Evolutionary conservation across 1,284 basidiomycete species (phyloP), one percentile per base, ranked within the genome.

Genomic region (Marasmius fiardii): DNA sequence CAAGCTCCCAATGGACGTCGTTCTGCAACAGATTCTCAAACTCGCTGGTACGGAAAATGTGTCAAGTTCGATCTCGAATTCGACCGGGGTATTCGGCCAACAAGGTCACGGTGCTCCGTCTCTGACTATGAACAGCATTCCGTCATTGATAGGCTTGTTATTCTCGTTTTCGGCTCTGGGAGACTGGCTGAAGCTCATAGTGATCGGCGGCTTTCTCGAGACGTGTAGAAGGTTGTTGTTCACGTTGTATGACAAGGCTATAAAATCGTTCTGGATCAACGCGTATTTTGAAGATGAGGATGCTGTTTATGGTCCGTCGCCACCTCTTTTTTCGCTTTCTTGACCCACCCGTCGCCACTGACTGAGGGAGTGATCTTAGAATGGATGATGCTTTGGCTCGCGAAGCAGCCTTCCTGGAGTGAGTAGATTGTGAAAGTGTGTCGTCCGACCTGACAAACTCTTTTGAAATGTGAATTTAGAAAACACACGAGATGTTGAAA

Each of bases 351-450:
- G 50, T n/a, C n/a, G n/a, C n/a, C n/a, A n/a, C n/a, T n/a, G n/a
- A n/a, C n/a, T n/a, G n/a, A n/a, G n/a, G n/a, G n/a, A n/a, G n/a
- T n/a, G n/a, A n/a, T n/a, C 31, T 43, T 55, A 81, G 80, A 77
- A 52, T 85, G 85, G 84, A 76, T 86, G 66, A 78, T 85, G 74
- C 66, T 77, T 23, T 86, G 85, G 84, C 68, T 87, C 1, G 78
- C 81, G 4, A 75, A 75, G 51, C 81, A 83, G 21, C 73, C 77
- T 28, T 71, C 71, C 21, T 84, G 78, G 78, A 63, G 69, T 71
- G 56, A 61, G 67, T 59, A n/a, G n/a, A n/a, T n/a, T n/a, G n/a
- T n/a, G n/a, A n/a, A n/a, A n/a, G n/a, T n/a, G n/a, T n/a, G n/a
- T n/a, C n/a, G n/a, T n/a, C n/a, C n/a, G n/a, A n/a, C n/a, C n/a